These are phyloP conservation scores for Yamadazyma spencermartinsiae DNA, from an alignment of 1,139 yeast species.

Conservation along the genomic window DNA sequence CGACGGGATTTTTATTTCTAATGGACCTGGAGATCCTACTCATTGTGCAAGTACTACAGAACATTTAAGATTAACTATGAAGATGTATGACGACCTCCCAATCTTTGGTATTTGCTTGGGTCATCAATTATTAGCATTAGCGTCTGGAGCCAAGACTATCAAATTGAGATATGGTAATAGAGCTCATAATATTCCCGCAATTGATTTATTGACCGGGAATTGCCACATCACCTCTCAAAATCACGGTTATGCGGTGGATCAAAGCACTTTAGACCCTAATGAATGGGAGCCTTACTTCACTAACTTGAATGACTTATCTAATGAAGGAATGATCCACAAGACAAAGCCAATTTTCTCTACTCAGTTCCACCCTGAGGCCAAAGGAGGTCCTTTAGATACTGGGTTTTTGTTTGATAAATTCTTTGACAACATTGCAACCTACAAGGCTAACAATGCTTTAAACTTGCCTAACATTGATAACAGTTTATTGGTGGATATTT, in stretches of 20 bases:
- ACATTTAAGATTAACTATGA: conserved; percentile 73
- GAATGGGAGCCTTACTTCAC: conserved; percentile 87
- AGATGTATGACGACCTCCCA: conserved; percentile 64
- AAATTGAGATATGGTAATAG: conserved; percentile 97
- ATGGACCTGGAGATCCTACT: conserved; percentile 99
- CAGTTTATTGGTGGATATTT: conserved; percentile 71
- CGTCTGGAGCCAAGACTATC: conserved; percentile 89
- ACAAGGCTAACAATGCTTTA: conserved; percentile 47
- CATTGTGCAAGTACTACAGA: conserved; percentile 82
- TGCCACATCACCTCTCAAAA: conserved; percentile 98
- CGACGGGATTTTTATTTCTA: conserved; percentile 92
- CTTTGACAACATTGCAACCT: conserved; percentile 65
- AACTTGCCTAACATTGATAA: conserved; percentile 47
- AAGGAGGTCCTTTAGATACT: conserved; percentile 97
- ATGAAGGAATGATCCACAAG: conserved; percentile 94
- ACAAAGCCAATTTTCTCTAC: conserved; percentile 89
- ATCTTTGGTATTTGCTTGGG: conserved; percentile 97
- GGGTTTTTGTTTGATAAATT: conserved; percentile 88
- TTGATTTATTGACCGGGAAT: conserved; percentile 84
- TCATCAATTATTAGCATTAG: conserved; percentile 92
- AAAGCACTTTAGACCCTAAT: conserved; percentile 59
- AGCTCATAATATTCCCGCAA: conserved; percentile 96
- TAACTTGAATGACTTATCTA: conserved; percentile 90
- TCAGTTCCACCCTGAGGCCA: conserved; percentile 98
- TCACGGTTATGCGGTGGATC: conserved; percentile 97